Conservation (phyloP, 345 rosid species). For the Eucalyptus decipiens region DNA sequence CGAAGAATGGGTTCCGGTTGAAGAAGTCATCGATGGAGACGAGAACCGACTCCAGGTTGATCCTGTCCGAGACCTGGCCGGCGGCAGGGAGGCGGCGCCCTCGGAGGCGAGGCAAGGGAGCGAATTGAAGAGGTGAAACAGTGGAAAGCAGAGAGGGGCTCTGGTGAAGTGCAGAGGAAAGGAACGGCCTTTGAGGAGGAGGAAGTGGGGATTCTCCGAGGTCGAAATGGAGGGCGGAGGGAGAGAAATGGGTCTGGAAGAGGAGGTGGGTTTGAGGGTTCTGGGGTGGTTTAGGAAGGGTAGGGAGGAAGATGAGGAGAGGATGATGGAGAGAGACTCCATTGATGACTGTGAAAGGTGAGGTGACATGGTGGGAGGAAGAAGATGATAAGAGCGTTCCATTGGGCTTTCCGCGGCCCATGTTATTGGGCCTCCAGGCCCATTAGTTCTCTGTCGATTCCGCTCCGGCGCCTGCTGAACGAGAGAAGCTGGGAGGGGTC, state of each 20-base stretch:
- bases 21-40: constrained; percentile 64
- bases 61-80: constrained; percentile 19
- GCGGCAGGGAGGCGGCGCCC: constrained; percentile 11
- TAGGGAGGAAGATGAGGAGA: constrained; percentile 17
- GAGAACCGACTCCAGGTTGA: constrained; percentile 54
- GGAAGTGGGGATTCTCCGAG: neutral
- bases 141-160: constrained; percentile 21
- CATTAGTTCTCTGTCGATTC: neutral
- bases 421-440: neutral
- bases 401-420: neutral
- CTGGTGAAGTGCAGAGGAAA: neutral
- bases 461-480: neutral
- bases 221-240: neutral
- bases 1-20: constrained; percentile 79
- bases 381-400: neutral
- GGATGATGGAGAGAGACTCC: constrained; percentile 20
- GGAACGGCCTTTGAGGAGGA: neutral
- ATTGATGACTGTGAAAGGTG: neutral
- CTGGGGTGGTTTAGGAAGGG: constrained; percentile 16
- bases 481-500: rapidly evolving
- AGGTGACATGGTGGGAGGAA: neutral
- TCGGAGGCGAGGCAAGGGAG: constrained; percentile 57
- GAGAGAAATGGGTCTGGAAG: neutral
- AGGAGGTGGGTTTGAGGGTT: constrained; percentile 8
- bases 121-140: constrained; percentile 18